Evolutionary conservation across 2,329 filamentous ascomycete genomes (phyloP).

Genomic region (Trichophyton simii): DNA sequence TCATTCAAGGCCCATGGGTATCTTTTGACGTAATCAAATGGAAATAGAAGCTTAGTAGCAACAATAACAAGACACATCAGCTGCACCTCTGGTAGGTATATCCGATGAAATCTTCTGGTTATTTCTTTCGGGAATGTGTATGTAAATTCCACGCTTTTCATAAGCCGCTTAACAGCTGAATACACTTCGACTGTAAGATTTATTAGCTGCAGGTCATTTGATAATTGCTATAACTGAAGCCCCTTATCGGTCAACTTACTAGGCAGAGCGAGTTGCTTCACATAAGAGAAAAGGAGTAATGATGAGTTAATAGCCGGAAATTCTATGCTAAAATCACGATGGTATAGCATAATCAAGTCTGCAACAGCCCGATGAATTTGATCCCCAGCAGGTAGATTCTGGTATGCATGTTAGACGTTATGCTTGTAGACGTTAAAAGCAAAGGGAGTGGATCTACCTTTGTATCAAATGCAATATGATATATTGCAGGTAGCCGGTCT

Average conservation of each 20-base stretch:
- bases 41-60: slow-evolving; percentile 65
- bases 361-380: slow-evolving; percentile 54
- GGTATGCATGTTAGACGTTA: background rate
- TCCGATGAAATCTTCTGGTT: slow-evolving; percentile 24
- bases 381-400: slow-evolving; percentile 36
- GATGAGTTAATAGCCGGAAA: slow-evolving; percentile 63
- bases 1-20: slow-evolving; percentile 42
- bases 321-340: slow-evolving; percentile 53
- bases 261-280: slow-evolving; percentile 62
- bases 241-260: slow-evolving; percentile 36
- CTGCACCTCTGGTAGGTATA: slow-evolving; percentile 60
- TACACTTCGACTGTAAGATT: slow-evolving; percentile 21
- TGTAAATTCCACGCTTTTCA: slow-evolving; percentile 42
- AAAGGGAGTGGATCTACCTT: slow-evolving; percentile 18
- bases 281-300: slow-evolving; percentile 55
- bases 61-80: slow-evolving; percentile 60
- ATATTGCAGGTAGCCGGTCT: slow-evolving; percentile 32
- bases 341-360: slow-evolving; percentile 51
- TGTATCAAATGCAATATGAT: slow-evolving; percentile 29
- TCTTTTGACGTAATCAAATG: slow-evolving; percentile 50
- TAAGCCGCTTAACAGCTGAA: slow-evolving; percentile 48
- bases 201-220: slow-evolving; percentile 10
- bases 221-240: background rate
- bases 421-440: slow-evolving; percentile 19
- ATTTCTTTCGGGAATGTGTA: slow-evolving; percentile 40